These are phyloP conservation scores for Hypholoma fasciculare DNA, from an alignment of 768 basidiomycete genomes.

Conservation along the genomic window DNA sequence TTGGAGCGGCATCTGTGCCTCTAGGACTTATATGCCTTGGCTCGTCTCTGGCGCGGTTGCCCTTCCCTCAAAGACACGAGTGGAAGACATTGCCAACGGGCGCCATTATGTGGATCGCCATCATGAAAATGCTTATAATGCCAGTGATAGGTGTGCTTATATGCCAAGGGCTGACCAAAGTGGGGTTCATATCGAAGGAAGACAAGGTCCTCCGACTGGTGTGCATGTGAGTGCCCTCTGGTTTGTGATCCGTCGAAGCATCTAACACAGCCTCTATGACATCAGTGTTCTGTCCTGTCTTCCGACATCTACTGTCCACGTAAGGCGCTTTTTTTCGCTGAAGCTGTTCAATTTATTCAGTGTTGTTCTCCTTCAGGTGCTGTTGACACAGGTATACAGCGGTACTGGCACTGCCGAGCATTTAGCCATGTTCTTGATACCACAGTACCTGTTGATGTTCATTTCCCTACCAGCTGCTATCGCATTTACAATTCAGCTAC, in stretches of 20 bases:
- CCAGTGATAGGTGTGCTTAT: constrained; percentile 65
- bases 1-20: constrained; percentile 45
- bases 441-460: constrained; percentile 57
- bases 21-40: constrained; percentile 64
- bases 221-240: constrained; percentile 54
- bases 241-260: not conserved
- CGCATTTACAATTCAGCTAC: constrained; percentile 42
- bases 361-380: constrained; percentile 39
- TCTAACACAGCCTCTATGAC: not conserved
- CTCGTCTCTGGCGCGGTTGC: constrained; percentile 58
- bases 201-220: constrained; percentile 66
- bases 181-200: constrained; percentile 45
- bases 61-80: constrained; percentile 42
- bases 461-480: constrained; percentile 50
- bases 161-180: constrained; percentile 45
- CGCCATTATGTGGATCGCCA: constrained; percentile 52
- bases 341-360: not conserved
- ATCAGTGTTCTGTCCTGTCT: constrained; percentile 58
- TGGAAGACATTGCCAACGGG: constrained; percentile 47
- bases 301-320: constrained; percentile 62
- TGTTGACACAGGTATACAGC: constrained; percentile 65
- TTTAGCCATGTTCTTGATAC: constrained; percentile 62
- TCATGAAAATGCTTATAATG: constrained; percentile 54
- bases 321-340: constrained; percentile 16
- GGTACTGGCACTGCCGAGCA: constrained; percentile 65